Evolutionary conservation across 345 rosid species (phyloP), one percentile per base, ranked within the genome.

Genomic region (Syzygium jambos): DNA sequence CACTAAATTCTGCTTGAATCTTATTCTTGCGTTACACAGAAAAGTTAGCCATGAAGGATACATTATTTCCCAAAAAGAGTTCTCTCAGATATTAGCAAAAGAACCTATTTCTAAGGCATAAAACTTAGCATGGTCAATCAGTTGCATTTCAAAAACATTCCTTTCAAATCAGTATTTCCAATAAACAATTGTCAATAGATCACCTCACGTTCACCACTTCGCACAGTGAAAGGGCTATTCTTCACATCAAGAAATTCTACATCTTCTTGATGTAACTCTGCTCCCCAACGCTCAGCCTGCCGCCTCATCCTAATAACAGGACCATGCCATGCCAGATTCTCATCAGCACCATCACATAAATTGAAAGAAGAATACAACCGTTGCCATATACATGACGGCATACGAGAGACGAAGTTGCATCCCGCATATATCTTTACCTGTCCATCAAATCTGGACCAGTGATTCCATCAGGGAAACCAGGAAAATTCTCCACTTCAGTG

Each of bases 401-500:
- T 27, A 21, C 14, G 11, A 84, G 56, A 65, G 46, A 30, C 25
- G 4, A 82, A 41, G 49, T 25, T 43, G 49, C 57, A 16, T 57
- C 29, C 52, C n/a, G 9, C 49, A 29, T 43, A 23, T 38, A 59
- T 22, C 21, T 34, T 52, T 90, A 97, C 99, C 92, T 97, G 85
- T 97, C 99, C 99, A 97, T 97, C 90, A 96, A 95, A 96, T 96
- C 99, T 9, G 99, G 99, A 91, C 99, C 99, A 19, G 98, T 96
- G 63, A 97, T 93, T 78, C 99, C 99, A n/a, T 96, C 99, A 1
- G 99, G 99, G 86, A 97, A 97, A 27, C 99, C 99, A 21, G 99
- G 99, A 65, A 95, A 97, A 89, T 97, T 97, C 94, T 97, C 99
- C 88, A 97, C 99, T 89, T 97, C 99, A 86, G 98, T 96, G 61